Percentiles rank a stretch among this genome's conserved stretches.
These are phyloP conservation scores for Ailanthus altissimus DNA, from an alignment of 345 rosid genomes.

Conservation along the genomic window DNA sequence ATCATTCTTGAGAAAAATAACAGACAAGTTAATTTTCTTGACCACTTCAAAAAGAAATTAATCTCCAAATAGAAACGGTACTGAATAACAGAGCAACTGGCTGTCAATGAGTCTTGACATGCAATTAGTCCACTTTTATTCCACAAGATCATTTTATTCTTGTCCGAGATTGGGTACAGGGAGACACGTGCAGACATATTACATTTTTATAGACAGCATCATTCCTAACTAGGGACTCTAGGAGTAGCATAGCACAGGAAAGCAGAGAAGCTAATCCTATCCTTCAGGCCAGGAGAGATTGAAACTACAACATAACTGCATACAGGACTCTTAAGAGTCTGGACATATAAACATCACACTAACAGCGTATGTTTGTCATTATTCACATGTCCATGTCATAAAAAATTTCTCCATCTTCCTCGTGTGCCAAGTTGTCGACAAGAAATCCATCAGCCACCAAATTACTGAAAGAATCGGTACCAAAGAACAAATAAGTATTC, in stretches of 20 bases:
- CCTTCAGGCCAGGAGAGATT: not conserved
- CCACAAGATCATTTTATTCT: not conserved
- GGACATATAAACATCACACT: slow-evolving; percentile 26
- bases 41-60: not conserved
- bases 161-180: not conserved
- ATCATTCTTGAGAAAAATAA: not conserved
- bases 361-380: slow-evolving; percentile 4
- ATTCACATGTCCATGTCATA: slow-evolving; percentile 80
- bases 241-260: slow-evolving; percentile 10
- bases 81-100: not conserved
- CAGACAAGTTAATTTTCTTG: not conserved
- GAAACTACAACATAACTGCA: slow-evolving; percentile 7
- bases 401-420: slow-evolving; percentile 76
- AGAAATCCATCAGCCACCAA: slow-evolving; percentile 65
- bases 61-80: not conserved
- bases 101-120: not conserved
- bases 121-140: not conserved
- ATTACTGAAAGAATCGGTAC: slow-evolving; percentile 59
- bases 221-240: not conserved
- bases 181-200: not conserved
- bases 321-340: slow-evolving; percentile 13
- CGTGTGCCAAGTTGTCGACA: slow-evolving; percentile 35
- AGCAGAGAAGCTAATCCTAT: slow-evolving; percentile 27
- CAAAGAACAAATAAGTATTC: not conserved
- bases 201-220: slow-evolving; percentile 18